Evolutionary conservation across 805 yeast genomes (phyloP), one percentile per base, ranked within the genome.

Genomic region (Wickerhamiella azyma): DNA sequence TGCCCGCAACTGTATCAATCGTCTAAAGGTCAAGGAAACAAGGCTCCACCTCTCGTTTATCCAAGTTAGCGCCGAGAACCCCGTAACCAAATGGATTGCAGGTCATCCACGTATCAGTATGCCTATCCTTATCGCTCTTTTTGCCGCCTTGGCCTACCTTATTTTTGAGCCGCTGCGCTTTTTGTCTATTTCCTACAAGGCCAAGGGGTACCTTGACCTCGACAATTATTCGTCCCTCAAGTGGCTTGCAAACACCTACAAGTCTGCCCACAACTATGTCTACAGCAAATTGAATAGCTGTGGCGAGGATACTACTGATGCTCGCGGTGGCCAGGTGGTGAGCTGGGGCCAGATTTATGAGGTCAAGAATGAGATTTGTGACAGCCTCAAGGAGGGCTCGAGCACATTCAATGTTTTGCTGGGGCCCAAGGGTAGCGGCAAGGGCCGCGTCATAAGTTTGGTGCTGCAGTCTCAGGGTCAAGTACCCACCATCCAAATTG

Each of bases 381-480:
- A 82, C 53, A 83, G 94, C 92, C 66, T 92, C 5, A 78, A 77
- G 48, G 98, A 92, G 60, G 88, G 86, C 51, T 77, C 79, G n/a
- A 80, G 82, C 59, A 85, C 96, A 1, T 92, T 86, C 59, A 86
- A 89, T 21, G 76, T 92, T 2, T 78, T 92, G 2, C 76, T 79
- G 51, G 98, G 98, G 10, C 97, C 98, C 5, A 73, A 85, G 52
- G 98, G 98, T 5, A 78, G 94, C n/a, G 98, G 97, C 18, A 89
- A 92, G 56, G 74, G 78, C 49, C 46, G 45, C 9, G 41, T 53
- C 2, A 44, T 55, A 9, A 89, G 79, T 49, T 65, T 85, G 49
- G 86, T 89, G 4, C 64, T 80, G 58, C 77, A 77, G 38, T 76
- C 79, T 55, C 78, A 85, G 39, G 65, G 69, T 41, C 75, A 69